Percentiles rank a stretch among this genome's conserved stretches.
phyloP scores from a whole-genome alignment of 495 filamentous ascomycete species.

The Xylaria longipes region DNA sequence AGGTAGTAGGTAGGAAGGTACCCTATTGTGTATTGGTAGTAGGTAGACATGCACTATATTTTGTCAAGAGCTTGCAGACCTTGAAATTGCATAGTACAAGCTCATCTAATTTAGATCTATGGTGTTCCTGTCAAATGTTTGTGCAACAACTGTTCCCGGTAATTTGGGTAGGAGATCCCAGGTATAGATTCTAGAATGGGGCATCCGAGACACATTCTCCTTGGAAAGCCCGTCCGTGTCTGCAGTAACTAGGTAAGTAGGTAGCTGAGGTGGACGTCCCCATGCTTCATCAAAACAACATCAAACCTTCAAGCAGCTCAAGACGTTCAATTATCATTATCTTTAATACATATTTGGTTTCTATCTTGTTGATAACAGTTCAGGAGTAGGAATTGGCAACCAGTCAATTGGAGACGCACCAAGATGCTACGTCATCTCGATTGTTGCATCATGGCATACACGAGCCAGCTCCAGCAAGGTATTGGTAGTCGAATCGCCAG shows the following conservation, averaged over 20 bases:
- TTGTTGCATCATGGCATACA: neutral
- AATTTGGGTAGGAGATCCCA: neutral
- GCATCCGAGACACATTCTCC: neutral
- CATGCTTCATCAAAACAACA: neutral
- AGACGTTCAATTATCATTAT: neutral
- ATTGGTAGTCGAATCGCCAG: neutral
- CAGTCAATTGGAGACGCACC: neutral
- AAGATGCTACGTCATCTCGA: constrained; percentile 1
- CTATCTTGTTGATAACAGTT: neutral
- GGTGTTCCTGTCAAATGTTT: neutral
- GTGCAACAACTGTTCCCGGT: neutral
- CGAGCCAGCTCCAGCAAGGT: neutral
- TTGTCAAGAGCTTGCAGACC: neutral
- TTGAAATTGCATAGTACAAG: neutral
- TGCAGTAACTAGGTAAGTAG: neutral
- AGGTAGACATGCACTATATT: too few relatives aligned
- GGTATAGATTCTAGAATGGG: neutral
- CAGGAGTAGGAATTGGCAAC: neutral
- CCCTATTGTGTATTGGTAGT: too few relatives aligned
- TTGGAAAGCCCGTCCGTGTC: neutral
- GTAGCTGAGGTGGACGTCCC: neutral
- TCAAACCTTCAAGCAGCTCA: neutral
- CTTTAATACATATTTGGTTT: neutral
- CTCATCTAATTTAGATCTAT: neutral
- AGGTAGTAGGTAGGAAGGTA: too few relatives aligned